A percentile compares a stretch with the other conserved stretches of the same genome.
These are phyloP conservation scores for Ambrosia trifida DNA, from an alignment of 129 eudicot species.

Conservation along the genomic window DNA sequence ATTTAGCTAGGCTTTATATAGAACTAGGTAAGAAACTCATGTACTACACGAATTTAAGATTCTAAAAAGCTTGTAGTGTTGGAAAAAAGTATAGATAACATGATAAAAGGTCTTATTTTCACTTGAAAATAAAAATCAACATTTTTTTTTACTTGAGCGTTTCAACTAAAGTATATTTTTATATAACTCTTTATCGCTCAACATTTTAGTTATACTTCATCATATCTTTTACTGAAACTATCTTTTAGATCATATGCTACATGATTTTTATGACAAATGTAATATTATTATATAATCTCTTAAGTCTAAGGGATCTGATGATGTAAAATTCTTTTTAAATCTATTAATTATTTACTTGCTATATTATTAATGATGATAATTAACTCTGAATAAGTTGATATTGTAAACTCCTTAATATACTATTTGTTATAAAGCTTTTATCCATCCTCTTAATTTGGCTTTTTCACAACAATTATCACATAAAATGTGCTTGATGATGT, in stretches of 20 bases:
- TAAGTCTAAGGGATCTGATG: no score
- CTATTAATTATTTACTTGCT: not conserved
- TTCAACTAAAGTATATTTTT: not conserved
- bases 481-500: not conserved
- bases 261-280: not conserved
- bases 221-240: not conserved
- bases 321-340: not conserved
- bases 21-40: no score
- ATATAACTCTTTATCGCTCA: not conserved
- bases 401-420: not conserved
- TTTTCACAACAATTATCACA: not conserved
- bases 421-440: constrained; percentile 11
- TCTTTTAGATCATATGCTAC: not conserved
- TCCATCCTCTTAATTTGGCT: not conserved
- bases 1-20: no score
- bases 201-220: not conserved
- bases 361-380: not conserved
- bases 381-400: not conserved
- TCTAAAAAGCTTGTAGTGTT: not conserved
- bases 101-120: not conserved
- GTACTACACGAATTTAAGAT: no score
- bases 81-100: not conserved
- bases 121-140: not conserved
- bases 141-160: not conserved
- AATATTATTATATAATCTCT: no score